Evolutionary conservation across 345 rosid species (phyloP), one percentile per base, ranked within the genome.

Genomic region (Melaleuca quinquenervia): DNA sequence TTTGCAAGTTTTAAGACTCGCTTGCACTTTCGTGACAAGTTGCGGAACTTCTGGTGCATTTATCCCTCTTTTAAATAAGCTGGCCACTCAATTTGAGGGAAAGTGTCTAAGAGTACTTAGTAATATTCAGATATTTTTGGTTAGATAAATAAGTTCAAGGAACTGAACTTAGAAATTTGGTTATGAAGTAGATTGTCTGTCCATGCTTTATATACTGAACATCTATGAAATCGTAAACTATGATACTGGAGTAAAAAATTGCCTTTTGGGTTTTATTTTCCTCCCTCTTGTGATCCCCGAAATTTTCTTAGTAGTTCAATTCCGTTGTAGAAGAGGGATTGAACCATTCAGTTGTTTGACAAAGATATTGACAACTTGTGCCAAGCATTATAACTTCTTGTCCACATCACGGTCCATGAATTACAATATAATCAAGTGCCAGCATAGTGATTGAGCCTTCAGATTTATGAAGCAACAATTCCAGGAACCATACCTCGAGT

Each of bases 401-500:
- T 56, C 62, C 27, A 24, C 13, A 10, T 41, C 45, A 41, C 45
- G 15, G 18, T 48, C 45, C 45, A 76, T 41, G 24, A 41, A 76
- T 48, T 41, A 76, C 50, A 76, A 24, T 27, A 51, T 83, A 21
- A 29, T 84, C 48, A 53, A 15, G 32, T 41, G 56, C 52, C 21
- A 26, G 44, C 53, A 83, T 29, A 20, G 21, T 21, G 54, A 82
- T 32, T 83, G 56, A 32, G 52, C 84, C 22, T 27, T n/a, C 36
- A 48, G 62, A 49, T 32, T 20, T 22, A 52, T 22, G 29, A 13
- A 82, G 18, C 52, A 84, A 58, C 49, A 83, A 18, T 8, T 24
- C 48, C 60, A n/a, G 58, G 52, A 21, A 44, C 54, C 78, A 49
- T 91, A 93, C 96, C 93, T 92, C 92, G 58, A 96, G 90, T 58